These are phyloP conservation scores for Cladosporium austrohemisphaericum DNA, from an alignment of 2,329 filamentous ascomycete species.

Conservation along the genomic window DNA sequence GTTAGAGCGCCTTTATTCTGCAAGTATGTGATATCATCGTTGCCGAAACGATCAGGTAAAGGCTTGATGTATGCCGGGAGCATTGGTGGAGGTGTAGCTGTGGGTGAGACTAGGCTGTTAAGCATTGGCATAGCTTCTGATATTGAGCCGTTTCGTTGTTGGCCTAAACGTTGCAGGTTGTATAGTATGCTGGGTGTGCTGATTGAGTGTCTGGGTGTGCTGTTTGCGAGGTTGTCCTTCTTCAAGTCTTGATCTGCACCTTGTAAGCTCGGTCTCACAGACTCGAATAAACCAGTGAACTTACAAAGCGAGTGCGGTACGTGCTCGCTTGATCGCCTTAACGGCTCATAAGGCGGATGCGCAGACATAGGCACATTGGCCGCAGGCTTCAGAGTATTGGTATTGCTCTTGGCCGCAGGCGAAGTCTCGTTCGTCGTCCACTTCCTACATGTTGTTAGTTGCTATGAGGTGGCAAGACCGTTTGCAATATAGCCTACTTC, in stretches of 20 bases:
- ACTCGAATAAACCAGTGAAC: constrained; percentile 30
- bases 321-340: constrained; percentile 40
- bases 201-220: constrained; percentile 21
- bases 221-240: constrained; percentile 18
- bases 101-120: constrained; percentile 26
- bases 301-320: constrained; percentile 62
- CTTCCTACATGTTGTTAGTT: constrained; percentile 28
- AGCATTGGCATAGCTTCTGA: constrained; percentile 24
- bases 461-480: not conserved
- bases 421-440: constrained; percentile 29
- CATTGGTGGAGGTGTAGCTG: constrained; percentile 33
- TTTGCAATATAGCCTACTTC: constrained; percentile 59
- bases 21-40: constrained; percentile 80
- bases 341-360: constrained; percentile 31
- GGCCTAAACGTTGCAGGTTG: constrained; percentile 29
- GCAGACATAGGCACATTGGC: constrained; percentile 28
- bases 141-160: constrained; percentile 22
- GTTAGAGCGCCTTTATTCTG: constrained; percentile 78
- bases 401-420: constrained; percentile 19
- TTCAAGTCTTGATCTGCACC: constrained; percentile 29
- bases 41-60: constrained; percentile 69
- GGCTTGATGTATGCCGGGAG: constrained; percentile 72
- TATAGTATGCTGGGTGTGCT: constrained; percentile 30
- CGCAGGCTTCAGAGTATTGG: constrained; percentile 22
- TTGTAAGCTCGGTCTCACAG: not conserved